Base-by-base conservation (phyloP, 345 rosid genomes). In the Linum usitatissimum region DNA sequence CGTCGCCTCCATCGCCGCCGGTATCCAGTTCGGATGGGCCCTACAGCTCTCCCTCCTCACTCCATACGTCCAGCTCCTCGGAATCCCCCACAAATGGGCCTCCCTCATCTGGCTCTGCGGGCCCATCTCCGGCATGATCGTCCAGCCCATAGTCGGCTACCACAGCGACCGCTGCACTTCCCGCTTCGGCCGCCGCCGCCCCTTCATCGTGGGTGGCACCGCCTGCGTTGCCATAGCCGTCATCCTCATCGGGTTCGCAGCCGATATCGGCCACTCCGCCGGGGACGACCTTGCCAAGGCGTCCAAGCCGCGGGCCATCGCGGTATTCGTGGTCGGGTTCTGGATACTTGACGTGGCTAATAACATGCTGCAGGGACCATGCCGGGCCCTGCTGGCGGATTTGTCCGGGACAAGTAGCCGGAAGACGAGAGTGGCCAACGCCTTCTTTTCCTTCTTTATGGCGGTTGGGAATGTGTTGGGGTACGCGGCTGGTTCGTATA, bases 21-120 rank as follows among this genome's bases (percentile, higher is more conserved):
- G 98, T 5, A 63, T 92, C 51, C 95, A 92, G 67, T 92, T 92
- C 70, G 96, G 98, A 0, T 92, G 98, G 98, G 96, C 98, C 4
- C 67, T 92, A 0, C 98, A 92, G 65, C 84, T 92, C 9, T 92
- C 96, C 17, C 75, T 92, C 0, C 59, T 92, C 23, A 92, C 98
- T 15, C 98, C 96, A 0, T 92, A 92, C 64, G 91, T 87, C 3
- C 98, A 92, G 61, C 81, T 79, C 34, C 77, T 92, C 0, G 98
- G 98, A 1, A 80, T 92, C 55, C 88, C 93, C 9, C 98, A 92
- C 78, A 77, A 73, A 23, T 86, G 95, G 95, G 87, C 96, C 7
- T 74, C 98, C 23, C 73, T 82, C 76, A 85, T 92, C 36, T 92
- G 96, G 98, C 87, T 92, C 38, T 88, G 95, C 34, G 96, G 98